phyloP scores from a whole-genome alignment of 108 stramenopile genomes.

The Skeletonema grethae region DNA sequence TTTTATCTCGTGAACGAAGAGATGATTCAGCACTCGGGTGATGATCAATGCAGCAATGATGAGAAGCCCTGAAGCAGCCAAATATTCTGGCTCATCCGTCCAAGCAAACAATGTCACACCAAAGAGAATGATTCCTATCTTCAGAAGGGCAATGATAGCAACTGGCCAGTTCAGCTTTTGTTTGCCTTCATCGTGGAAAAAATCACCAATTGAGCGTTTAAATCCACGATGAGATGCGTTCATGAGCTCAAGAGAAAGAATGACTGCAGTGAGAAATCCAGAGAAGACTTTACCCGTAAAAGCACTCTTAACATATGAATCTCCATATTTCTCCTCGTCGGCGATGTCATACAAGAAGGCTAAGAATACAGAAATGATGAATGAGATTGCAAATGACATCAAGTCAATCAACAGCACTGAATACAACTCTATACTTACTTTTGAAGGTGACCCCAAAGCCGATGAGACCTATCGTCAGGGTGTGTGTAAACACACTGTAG shows the following conservation, averaged over 20 bases:
- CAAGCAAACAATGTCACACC: neutral
- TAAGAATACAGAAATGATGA: neutral
- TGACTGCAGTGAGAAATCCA: neutral
- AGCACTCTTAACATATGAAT: neutral
- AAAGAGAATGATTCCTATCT: neutral
- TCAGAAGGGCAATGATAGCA: neutral
- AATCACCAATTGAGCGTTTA: neutral
- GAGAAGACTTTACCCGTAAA: neutral
- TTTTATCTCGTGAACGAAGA: neutral
- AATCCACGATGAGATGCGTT: neutral
- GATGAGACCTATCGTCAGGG: conserved; percentile 14
- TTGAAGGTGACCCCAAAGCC: conserved; percentile 25
- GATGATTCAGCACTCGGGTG: neutral
- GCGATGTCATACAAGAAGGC: neutral
- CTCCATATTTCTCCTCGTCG: neutral
- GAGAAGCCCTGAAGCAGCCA: neutral
- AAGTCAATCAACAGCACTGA: neutral
- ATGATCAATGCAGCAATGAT: neutral
- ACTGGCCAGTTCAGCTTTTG: neutral
- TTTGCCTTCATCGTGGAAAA: neutral
- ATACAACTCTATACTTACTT: neutral
- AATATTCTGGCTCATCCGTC: neutral
- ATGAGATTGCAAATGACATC: neutral
- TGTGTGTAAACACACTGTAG: conserved; percentile 13
- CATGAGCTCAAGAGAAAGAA: conserved; percentile 25